These are phyloP conservation scores for Talaromyces albobiverticillius DNA, from an alignment of 2,329 filamentous ascomycete genomes.

Conservation along the genomic window DNA sequence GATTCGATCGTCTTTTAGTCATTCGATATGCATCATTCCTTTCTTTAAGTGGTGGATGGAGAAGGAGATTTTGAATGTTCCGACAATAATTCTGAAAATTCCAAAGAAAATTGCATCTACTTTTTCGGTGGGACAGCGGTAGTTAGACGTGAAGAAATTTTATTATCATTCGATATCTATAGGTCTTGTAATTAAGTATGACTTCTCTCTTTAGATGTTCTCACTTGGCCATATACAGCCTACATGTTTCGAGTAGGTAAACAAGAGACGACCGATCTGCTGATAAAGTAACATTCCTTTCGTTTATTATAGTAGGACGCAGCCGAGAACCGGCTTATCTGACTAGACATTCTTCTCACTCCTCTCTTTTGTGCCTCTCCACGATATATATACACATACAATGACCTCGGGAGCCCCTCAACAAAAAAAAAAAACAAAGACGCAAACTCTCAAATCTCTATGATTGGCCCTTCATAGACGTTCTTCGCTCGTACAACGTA, in stretches of 20 bases:
- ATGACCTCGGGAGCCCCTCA: neutral
- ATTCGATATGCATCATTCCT: neutral
- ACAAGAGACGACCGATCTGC: neutral
- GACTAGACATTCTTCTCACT: neutral
- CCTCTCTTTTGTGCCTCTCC: neutral
- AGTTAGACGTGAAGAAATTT: neutral
- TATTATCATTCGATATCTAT: neutral
- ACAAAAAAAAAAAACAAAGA: neutral
- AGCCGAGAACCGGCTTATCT: neutral
- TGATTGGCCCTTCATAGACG: slow-evolving; percentile 29
- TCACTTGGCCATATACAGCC: neutral
- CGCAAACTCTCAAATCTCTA: slow-evolving; percentile 19
- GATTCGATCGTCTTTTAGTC: neutral
- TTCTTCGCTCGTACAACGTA: slow-evolving; percentile 31
- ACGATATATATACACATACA: neutral
- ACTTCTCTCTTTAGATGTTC: neutral
- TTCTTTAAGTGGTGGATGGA: neutral
- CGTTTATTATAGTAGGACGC: neutral
- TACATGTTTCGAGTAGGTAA: neutral
- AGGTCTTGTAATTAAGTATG: neutral
- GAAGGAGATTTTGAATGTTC: neutral
- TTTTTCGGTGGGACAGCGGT: no score
- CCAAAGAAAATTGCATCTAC: no score
- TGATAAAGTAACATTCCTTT: no score
- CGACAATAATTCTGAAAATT: neutral